These are phyloP conservation scores for Annulohypoxylon bovei DNA, from an alignment of 495 filamentous ascomycete species.

Conservation along the genomic window DNA sequence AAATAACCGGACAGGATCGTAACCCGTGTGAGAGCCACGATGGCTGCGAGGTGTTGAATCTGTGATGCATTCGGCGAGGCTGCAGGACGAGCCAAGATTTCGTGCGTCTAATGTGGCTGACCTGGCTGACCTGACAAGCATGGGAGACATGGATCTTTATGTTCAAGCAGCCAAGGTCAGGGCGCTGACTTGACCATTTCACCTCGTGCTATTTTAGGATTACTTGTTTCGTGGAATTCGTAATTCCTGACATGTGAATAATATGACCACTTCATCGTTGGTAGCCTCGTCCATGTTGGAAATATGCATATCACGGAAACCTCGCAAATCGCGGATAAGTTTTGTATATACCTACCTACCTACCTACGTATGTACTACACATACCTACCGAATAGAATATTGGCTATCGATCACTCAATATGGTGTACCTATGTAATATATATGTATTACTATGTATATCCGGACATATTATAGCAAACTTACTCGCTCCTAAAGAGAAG, in stretches of 20 bases:
- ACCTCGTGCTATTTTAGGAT: constrained; percentile 35
- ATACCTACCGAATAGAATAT: constrained; percentile 3
- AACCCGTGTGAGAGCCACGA: constrained; percentile 35
- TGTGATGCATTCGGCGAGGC: constrained; percentile 42
- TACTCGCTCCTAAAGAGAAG: background rate
- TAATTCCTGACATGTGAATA: constrained; percentile 37
- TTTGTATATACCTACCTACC: background rate
- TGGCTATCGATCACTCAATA: constrained; percentile 15
- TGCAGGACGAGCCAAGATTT: constrained; percentile 45
- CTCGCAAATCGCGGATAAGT: constrained; percentile 27
- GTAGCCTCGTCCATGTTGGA: constrained; percentile 11
- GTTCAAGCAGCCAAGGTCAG: constrained; percentile 32
- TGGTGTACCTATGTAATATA: background rate
- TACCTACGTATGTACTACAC: background rate
- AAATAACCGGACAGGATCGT: constrained; percentile 32
- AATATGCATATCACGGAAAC: constrained; percentile 15
- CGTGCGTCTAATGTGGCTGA: constrained; percentile 36
- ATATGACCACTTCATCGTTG: background rate
- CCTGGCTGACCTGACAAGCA: background rate
- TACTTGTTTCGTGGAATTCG: constrained; percentile 31
- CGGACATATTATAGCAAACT: constrained; percentile 14
- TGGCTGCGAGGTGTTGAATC: constrained; percentile 21
- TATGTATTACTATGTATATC: background rate
- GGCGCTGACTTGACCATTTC: constrained; percentile 33
- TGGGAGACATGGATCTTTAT: constrained; percentile 27